phyloP scores from a whole-genome alignment of 805 yeast genomes.

The Candida verbasci region DNA sequence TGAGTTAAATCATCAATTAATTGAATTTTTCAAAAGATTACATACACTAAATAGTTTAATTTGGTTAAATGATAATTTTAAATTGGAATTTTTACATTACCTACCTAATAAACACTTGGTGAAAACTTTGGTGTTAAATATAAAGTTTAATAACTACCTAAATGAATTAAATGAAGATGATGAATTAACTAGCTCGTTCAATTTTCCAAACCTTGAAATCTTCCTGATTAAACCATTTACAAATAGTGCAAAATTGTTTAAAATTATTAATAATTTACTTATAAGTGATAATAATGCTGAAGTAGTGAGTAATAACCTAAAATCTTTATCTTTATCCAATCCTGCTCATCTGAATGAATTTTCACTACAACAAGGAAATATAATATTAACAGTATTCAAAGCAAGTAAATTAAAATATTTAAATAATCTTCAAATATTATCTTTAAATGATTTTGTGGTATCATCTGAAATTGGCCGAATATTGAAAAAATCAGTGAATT shows the following conservation, averaged over 20 bases:
- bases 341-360: conserved; percentile 11
- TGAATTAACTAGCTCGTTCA: conserved; percentile 4
- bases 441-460: conserved; percentile 21
- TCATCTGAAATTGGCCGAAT: conserved; percentile 17
- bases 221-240: conserved; percentile 35
- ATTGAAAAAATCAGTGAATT: conserved; percentile 15
- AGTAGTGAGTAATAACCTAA: conserved; percentile 11
- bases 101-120: conserved; percentile 26
- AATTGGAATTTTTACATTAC: conserved; percentile 20
- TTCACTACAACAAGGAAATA: background rate
- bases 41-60: conserved; percentile 22
- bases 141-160: conserved; percentile 22
- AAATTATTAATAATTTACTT: conserved; percentile 15
- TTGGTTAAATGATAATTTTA: conserved; percentile 30
- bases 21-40: conserved; percentile 21
- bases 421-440: conserved; percentile 15
- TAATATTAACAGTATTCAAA: conserved; percentile 9
- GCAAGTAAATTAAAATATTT: conserved; percentile 12
- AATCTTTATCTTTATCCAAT: conserved; percentile 17
- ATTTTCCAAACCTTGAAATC: conserved; percentile 23
- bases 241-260: conserved; percentile 20
- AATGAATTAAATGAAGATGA: conserved; percentile 5
- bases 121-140: conserved; percentile 22
- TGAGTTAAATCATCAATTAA: conserved; percentile 21
- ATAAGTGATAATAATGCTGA: conserved; percentile 7